A percentile compares a stretch with the other conserved stretches of the same genome.
Conservation (phyloP, 163 green algal genomes). For the Volvox carteri region DNA sequence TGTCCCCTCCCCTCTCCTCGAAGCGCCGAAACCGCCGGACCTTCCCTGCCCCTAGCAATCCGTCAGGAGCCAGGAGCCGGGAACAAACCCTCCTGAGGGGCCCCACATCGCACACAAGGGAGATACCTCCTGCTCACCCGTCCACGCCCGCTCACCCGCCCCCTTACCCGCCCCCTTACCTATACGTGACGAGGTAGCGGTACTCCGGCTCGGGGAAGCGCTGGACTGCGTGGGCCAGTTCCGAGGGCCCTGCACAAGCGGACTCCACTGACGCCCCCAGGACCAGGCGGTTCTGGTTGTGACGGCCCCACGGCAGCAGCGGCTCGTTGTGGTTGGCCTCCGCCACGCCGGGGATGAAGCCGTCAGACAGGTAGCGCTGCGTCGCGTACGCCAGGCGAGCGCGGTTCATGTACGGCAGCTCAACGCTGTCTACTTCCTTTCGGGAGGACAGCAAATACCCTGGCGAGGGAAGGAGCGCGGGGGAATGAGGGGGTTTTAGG, state of each 20-base stretch:
- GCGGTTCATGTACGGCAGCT: conserved; percentile 90
- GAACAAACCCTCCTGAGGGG: no score
- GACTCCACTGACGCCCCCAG: conserved; percentile 80
- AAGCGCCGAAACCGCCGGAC: no score
- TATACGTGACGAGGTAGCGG: conserved; percentile 77
- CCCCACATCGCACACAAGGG: no score
- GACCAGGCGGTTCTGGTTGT: conserved; percentile 74
- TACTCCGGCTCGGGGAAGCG: conserved; percentile 66
- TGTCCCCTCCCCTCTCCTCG: no score
- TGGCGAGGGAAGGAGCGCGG: background rate
- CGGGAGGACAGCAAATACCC: conserved; percentile 72
- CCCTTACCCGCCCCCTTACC: conserved; percentile 30
- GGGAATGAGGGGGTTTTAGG: background rate
- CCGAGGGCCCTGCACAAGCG: conserved; percentile 70
- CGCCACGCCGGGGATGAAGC: conserved; percentile 67
- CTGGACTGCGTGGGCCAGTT: conserved; percentile 64
- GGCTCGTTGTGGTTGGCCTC: conserved; percentile 82
- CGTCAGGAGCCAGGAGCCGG: no score
- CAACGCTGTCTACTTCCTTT: conserved; percentile 84
- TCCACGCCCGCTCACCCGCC: no score
- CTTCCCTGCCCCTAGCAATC: no score
- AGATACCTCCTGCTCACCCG: no score
- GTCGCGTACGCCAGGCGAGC: conserved; percentile 73
- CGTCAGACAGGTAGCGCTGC: conserved; percentile 54
- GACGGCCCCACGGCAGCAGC: conserved; percentile 80